Base-by-base conservation (phyloP, 306 rosid species). In the Cucumis cinereus region DNA sequence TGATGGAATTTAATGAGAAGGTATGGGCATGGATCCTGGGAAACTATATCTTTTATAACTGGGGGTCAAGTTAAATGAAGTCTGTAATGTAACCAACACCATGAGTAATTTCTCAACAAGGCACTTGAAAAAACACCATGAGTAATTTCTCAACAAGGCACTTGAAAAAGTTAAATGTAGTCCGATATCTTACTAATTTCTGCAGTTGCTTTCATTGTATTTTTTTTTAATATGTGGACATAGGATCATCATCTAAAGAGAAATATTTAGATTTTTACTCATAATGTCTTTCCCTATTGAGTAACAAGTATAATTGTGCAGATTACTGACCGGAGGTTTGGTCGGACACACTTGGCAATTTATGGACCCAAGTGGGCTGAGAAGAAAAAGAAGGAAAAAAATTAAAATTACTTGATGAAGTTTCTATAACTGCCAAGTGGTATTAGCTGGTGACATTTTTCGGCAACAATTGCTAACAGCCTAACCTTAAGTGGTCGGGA, bases 301-400 rank as follows among this genome's bases (percentile, higher is more conserved):
- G 36, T 79, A 71, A 28, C 79, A 72, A 72, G 10, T 49, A 50
- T 72, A 40, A 43, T 43, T 68, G 28, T 69, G 81, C 92, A 95
- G 99, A 82, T 92, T 86, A 90, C 96, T 0, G 93, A 90, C 75
- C 86, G 96, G 40, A 84, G 91, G 80, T 92, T 95, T 23, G 99
- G 97, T 56, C 91, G 97, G 79, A 92, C 99, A 0, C 88, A 85
- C 78, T 82, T 92, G 90, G 96, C 84, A 23, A 95, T 95, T 76
- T 95, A 90, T 76, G 99, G 98, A 84, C 99, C 98, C 64, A 82
- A 79, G 76, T 92, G 99, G 97, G 92, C 99, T 45, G 87, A 90
- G 82, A 95, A 90, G 87, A 90, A 86, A 85, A 91, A 84, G 74
- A 88, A 80, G 36, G 38, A 24, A 77, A 83, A 63, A 5, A 63